Percentiles rank a stretch among this genome's conserved stretches.
These are phyloP conservation scores for Cryptococcus floricola DNA, from an alignment of 1,284 basidiomycete genomes.

Conservation along the genomic window DNA sequence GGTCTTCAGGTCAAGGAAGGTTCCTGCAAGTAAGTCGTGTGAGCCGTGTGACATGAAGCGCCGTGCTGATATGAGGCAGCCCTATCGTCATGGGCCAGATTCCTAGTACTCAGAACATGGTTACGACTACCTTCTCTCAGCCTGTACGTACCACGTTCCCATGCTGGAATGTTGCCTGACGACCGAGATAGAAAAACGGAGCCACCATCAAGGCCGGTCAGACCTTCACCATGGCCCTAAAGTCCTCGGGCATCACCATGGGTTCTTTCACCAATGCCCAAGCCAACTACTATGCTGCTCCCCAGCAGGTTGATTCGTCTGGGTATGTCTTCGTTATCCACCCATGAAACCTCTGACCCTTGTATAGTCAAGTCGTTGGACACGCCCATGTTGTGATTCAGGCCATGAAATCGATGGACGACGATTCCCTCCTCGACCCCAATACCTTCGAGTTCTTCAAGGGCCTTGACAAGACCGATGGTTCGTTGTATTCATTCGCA, in stretches of 20 bases:
- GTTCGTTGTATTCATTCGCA: not conserved
- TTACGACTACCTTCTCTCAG: constrained; percentile 42
- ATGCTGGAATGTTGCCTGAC: not conserved
- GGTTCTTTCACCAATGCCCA: constrained; percentile 51
- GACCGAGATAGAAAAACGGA: constrained; percentile 54
- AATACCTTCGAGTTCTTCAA: constrained; percentile 62
- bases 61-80: constrained; percentile 1
- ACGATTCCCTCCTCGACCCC: constrained; percentile 58
- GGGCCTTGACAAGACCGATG: constrained; percentile 54
- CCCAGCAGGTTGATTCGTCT: constrained; percentile 58
- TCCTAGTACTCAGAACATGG: constrained; percentile 55
- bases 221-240: constrained; percentile 59
- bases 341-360: not conserved
- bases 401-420: constrained; percentile 52
- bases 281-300: constrained; percentile 62
- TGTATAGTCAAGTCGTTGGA: constrained; percentile 51
- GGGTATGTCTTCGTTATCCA: constrained; percentile 43
- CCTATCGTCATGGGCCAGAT: constrained; percentile 41
- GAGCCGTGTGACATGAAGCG: too few relatives aligned
- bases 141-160: constrained; percentile 15
- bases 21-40: constrained; percentile 38
- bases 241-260: constrained; percentile 57
- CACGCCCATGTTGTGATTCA: constrained; percentile 66
- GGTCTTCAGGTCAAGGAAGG: constrained; percentile 44
- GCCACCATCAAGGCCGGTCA: constrained; percentile 54